Base-by-base conservation (phyloP, 2,329 filamentous ascomycete species). In the Neurospora crassa region DNA sequence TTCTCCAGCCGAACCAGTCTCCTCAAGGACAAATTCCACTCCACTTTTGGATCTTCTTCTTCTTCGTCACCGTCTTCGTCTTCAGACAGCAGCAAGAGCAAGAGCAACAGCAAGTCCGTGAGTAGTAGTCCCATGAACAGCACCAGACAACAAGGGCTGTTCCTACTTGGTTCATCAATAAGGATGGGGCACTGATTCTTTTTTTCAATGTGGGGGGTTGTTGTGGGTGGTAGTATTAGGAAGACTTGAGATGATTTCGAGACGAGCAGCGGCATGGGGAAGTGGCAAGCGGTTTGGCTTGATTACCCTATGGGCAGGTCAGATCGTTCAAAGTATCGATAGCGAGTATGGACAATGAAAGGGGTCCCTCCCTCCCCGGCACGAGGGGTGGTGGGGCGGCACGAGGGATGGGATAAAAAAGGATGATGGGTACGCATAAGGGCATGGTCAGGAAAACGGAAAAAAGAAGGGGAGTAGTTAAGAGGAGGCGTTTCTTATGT, bases 1-100 rank as follows among this genome's bases (percentile, higher is more conserved):
- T 75, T 78, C 71, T 73, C 73, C 42, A 77, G 75, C 74, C 74
- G 71, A 42, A 41, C 72, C 42, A 63, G 71, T 59, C 71, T 77
- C 40, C 72, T 77, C 68, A 77, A 78, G 72, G 67, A 71, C 47
- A 75, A 74, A 67, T n/a, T 75, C 73, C 70, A 37, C 69, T 34
- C 63, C 4, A 68, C 53, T 12, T 37, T 10, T 40, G 24, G 29
- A 8, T 20, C 20, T 3, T 70, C 71, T 0, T 24, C 24, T 24
- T 24, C 24, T 24, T 24, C 24, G 24, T 47, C 59, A n/a, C 34
- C 63, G 29, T 70, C 74, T 73, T 12, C 63, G 29, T 70, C 74
- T 73, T 12, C 40, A 14, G 41, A n/a, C 16, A 73, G 40, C 68
- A 68, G 41, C 68, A 68, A 6, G 37, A 72, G 45, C 68, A 73